Percentiles rank a stretch among this genome's conserved stretches.
phyloP scores from a whole-genome alignment of 257 asterid species.

The Echites panduratus region DNA sequence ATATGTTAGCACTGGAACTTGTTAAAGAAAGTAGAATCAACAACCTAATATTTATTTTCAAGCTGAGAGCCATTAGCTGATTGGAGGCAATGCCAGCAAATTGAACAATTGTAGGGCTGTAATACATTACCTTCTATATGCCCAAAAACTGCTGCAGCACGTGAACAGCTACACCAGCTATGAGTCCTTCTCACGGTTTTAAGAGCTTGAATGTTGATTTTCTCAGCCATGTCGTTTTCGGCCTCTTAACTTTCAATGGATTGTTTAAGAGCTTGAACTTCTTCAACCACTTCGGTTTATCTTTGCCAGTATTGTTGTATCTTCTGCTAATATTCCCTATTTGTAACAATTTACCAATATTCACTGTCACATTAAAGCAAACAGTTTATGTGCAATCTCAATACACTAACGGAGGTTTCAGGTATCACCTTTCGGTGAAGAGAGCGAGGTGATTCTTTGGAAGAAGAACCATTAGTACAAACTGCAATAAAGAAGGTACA shows the following conservation, averaged over 20 bases:
- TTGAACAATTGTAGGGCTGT: conserved; percentile 82
- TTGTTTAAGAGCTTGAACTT: conserved; percentile 46
- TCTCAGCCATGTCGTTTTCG: conserved; percentile 29
- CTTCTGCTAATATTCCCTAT: conserved; percentile 57
- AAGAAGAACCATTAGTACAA: conserved; percentile 57
- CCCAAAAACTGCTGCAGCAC: conserved; percentile 83
- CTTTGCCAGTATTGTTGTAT: conserved; percentile 52
- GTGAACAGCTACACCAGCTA: conserved; percentile 72
- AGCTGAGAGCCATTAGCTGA: conserved; percentile 36
- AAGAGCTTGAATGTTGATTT: conserved; percentile 30
- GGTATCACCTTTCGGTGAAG: conserved; percentile 43
- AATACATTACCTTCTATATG: conserved; percentile 80
- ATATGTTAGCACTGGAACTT: too few relatives aligned
- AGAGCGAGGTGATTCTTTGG: conserved; percentile 94
- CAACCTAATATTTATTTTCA: too few relatives aligned
- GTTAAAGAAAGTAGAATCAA: too few relatives aligned
- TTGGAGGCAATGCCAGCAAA: conserved; percentile 74
- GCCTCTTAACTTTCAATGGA: conserved; percentile 64
- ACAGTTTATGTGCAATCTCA: too few relatives aligned
- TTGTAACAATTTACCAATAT: not conserved
- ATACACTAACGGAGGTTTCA: not conserved
- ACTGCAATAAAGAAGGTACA: conserved; percentile 57
- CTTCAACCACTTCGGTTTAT: conserved; percentile 69
- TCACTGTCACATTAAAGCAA: not conserved
- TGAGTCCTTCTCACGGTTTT: conserved; percentile 57